phyloP scores from a whole-genome alignment of 1,139 yeast genomes.

The Pneumocystis carinii region DNA sequence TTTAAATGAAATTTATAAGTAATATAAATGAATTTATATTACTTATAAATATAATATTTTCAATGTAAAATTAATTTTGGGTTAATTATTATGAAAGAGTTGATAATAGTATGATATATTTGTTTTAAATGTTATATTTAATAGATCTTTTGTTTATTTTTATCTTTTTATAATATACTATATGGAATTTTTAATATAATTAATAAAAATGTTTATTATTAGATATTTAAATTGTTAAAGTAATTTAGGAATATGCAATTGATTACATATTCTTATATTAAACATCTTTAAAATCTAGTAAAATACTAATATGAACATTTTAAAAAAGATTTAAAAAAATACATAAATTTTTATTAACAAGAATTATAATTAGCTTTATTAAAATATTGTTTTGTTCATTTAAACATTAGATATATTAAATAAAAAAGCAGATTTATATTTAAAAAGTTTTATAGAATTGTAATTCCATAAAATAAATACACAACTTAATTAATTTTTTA shows the following conservation, averaged over 20 bases:
- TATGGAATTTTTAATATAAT: not conserved
- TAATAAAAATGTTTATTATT: not conserved
- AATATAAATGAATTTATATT: too few relatives aligned
- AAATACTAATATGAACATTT: too few relatives aligned
- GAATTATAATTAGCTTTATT: not conserved
- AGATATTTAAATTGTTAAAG: not conserved
- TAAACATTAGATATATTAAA: not conserved
- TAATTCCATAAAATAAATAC: too few relatives aligned
- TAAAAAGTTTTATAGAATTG: not conserved
- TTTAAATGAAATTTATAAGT: too few relatives aligned
- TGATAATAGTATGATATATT: not conserved
- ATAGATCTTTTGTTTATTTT: not conserved
- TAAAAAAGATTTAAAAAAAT: too few relatives aligned
- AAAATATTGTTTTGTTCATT: not conserved
- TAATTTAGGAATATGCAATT: not conserved
- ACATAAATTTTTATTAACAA: not conserved
- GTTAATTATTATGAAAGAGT: not conserved
- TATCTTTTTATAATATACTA: not conserved
- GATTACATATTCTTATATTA: not conserved
- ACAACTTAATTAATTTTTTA: too few relatives aligned
- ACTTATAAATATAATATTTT: too few relatives aligned
- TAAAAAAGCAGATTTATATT: not conserved
- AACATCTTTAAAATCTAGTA: too few relatives aligned
- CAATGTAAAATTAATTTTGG: not conserved
- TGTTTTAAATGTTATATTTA: not conserved